These are phyloP conservation scores for Mychonastes homosphaera DNA, from an alignment of 139 green algal genomes.

Conservation along the genomic window DNA sequence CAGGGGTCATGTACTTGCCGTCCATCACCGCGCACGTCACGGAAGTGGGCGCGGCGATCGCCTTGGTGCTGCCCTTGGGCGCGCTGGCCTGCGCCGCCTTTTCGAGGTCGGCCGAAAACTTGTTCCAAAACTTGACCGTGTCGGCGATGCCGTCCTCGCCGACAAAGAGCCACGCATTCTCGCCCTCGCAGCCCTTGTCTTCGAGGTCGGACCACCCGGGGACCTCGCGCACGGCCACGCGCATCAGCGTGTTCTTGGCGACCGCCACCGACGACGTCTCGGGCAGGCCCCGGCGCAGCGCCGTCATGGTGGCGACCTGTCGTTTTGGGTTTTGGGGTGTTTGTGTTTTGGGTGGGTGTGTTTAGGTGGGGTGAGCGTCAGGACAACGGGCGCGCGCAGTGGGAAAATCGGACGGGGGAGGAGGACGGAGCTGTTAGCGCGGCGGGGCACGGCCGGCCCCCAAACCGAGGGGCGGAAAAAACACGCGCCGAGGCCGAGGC, in stretches of 20 bases:
- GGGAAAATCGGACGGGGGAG: neutral
- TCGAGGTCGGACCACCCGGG: slow-evolving; percentile 41
- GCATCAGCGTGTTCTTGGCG: slow-evolving; percentile 80
- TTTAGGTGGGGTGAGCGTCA: no score
- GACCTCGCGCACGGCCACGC: slow-evolving; percentile 48
- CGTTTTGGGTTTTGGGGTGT: no score
- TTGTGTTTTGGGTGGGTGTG: no score
- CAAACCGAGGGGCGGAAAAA: neutral
- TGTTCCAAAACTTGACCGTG: slow-evolving; percentile 16
- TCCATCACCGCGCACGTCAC: slow-evolving; percentile 35
- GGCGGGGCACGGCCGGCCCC: neutral
- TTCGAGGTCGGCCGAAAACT: slow-evolving; percentile 8
- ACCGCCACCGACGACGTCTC: slow-evolving; percentile 52
- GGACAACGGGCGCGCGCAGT: neutral
- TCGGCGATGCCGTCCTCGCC: slow-evolving; percentile 60
- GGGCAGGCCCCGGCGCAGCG: slow-evolving; percentile 59
- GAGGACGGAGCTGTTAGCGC: no score
- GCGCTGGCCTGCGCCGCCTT: slow-evolving; percentile 38
- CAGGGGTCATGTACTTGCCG: slow-evolving; percentile 33
- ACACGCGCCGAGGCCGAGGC: slow-evolving; percentile 3
- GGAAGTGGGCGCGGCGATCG: slow-evolving; percentile 22
- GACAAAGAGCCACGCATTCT: slow-evolving; percentile 87
- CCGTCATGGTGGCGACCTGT: slow-evolving; percentile 62
- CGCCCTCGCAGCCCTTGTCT: slow-evolving; percentile 49
- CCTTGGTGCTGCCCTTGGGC: slow-evolving; percentile 21